Conservation (phyloP, 139 green algal species). For the Picochlorum sp. region DNA sequence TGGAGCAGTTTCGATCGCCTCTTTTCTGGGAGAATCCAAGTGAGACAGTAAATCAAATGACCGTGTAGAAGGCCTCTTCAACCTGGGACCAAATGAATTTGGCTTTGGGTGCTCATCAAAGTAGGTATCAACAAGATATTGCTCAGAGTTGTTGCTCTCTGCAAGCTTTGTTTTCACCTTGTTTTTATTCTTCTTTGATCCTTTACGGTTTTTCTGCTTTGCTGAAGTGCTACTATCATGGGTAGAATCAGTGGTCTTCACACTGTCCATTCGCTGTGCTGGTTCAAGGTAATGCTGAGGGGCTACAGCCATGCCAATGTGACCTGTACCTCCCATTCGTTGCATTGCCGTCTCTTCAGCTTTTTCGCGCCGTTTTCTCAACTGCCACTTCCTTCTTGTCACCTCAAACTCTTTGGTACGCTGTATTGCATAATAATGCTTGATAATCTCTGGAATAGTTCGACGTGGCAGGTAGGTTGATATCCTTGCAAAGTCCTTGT, state of each 20-base stretch:
- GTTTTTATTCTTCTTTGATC: neutral
- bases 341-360: slow-evolving; percentile 27
- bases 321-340: slow-evolving; percentile 4
- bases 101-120: too few relatives aligned
- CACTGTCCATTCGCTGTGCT: neutral
- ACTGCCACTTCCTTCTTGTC: slow-evolving; percentile 74
- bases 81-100: too few relatives aligned
- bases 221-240: neutral
- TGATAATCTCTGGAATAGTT: slow-evolving; percentile 68
- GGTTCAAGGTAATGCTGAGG: neutral
- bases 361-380: slow-evolving; percentile 77
- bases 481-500: slow-evolving; percentile 83
- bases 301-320: slow-evolving; percentile 1
- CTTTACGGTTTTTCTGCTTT: neutral
- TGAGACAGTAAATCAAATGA: too few relatives aligned
- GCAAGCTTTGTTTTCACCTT: neutral
- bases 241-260: neutral
- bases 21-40: too few relatives aligned
- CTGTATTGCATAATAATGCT: slow-evolving; percentile 65
- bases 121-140: neutral
- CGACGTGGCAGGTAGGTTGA: slow-evolving; percentile 58
- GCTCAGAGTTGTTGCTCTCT: neutral
- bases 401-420: slow-evolving; percentile 78
- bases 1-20: too few relatives aligned
- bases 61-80: too few relatives aligned